Conservation (phyloP, 2,329 filamentous ascomycete species). For the Penicillium sclerotigenum region DNA sequence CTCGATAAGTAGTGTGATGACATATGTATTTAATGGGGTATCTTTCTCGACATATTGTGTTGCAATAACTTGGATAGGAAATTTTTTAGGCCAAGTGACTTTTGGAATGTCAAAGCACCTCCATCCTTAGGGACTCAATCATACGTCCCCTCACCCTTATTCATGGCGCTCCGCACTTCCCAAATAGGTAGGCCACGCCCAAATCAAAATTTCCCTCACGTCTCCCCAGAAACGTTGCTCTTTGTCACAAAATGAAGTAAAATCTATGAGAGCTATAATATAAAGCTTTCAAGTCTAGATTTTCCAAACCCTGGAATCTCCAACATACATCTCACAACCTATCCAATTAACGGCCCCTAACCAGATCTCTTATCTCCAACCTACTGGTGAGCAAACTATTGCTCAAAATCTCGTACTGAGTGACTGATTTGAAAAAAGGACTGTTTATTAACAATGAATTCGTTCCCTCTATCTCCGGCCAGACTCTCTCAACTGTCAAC, state of each 20-base stretch:
- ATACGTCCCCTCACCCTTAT: not conserved
- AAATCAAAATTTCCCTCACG: not conserved
- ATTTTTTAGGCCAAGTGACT: not conserved
- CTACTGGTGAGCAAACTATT: not conserved
- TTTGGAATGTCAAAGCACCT: not conserved
- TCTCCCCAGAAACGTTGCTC: not conserved
- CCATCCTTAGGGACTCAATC: not conserved
- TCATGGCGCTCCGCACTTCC: not conserved
- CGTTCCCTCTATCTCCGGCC: not conserved
- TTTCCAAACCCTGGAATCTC: not conserved
- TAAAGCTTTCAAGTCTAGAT: not conserved
- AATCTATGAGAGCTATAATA: not conserved
- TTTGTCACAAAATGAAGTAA: not conserved
- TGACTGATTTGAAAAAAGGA: not conserved
- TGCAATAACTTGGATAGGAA: not conserved
- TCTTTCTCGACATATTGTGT: not conserved
- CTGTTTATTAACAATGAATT: conserved; percentile 4
- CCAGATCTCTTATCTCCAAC: not conserved
- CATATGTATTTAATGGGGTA: too few species aligned
- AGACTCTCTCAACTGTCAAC: not conserved
- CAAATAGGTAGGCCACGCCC: not conserved
- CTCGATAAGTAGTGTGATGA: too few species aligned
- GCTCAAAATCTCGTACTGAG: too few species aligned
- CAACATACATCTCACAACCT: not conserved
- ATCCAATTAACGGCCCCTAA: not conserved